Evolutionary conservation across 106 monocot species (phyloP), one percentile per base, ranked within the genome.

Genomic region (Phalaenopsis aphrodite): DNA sequence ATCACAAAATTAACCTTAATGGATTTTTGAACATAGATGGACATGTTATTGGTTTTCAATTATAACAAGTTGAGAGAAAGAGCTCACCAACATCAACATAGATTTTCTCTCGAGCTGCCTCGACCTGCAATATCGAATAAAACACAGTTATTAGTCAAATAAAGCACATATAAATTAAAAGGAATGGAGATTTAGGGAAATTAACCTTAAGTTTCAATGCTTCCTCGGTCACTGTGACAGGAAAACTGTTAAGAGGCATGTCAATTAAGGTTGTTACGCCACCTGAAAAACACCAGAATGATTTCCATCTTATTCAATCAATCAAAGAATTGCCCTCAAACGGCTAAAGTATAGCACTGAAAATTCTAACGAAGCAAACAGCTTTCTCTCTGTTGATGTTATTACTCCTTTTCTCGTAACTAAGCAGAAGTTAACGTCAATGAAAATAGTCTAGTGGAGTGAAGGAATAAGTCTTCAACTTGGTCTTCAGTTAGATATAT

Each of bases 201-300:
- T 75, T 24, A 74, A 99, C 99, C 99, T 99, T 99, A 15, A 93
- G 52, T 68, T 46, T 84, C 36, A 99, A 78, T 75, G 91, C 86
- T 91, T 99, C 99, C 77, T 86, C 89, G 55, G 99, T 93, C 2
- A 95, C 89, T 21, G 95, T 93, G 12, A 91, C 88, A 41, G 99
- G 99, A 47, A 69, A 83, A 83, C 93, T 93, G 61, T 99, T 99
- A 55, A 99, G 95, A 42, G 99, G 99, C 99, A 99, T 99, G 83
- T 99, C 99, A 79, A 99, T 81, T 81, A 99, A 79, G 72, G 92
- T 93, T 79, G 99, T 99, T 85, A 99, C 77, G 61, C 99, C 99
- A 87, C 99, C 99, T 99, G 86, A 82, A 84, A 81, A 17, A 46
- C 41, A 84, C 17, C 16, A 48, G 75, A 74, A 75, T 49, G n/a